Conservation (phyloP, 225 moss, liverwort and hornwort genomes). For the Straminergon stramineum region DNA sequence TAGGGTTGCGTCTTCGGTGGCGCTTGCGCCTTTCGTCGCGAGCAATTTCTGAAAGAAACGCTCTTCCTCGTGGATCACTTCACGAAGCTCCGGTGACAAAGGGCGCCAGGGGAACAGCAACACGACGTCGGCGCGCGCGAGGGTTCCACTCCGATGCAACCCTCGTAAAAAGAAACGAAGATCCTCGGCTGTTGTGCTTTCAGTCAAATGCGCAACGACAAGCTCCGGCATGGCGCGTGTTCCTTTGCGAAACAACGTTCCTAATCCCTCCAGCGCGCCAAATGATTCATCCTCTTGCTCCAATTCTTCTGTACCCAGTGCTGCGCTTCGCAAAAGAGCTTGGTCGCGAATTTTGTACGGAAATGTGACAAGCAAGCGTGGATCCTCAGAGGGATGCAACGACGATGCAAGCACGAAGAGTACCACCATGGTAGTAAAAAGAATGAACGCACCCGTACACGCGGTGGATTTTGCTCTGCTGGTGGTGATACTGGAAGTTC, state of each 20-base stretch:
- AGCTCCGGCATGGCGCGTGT: slow-evolving; percentile 57
- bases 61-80: slow-evolving; percentile 51
- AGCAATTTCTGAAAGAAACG: slow-evolving; percentile 35
- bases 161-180: slow-evolving; percentile 58
- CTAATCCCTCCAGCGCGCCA: slow-evolving; percentile 62
- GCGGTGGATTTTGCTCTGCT: neutral
- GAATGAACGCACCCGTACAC: neutral
- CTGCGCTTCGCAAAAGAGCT: neutral
- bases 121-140: slow-evolving; percentile 68
- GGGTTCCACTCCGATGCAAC: slow-evolving; percentile 69
- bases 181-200: slow-evolving; percentile 38
- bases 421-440: neutral
- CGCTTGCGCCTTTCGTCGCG: neutral
- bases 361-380: slow-evolving; percentile 6
- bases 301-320: neutral
- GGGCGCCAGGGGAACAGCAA: slow-evolving; percentile 51
- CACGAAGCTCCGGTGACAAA: neutral
- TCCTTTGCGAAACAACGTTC: slow-evolving; percentile 43
- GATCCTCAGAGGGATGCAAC: slow-evolving; percentile 17
- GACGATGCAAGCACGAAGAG: slow-evolving; percentile 9
- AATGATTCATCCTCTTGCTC: neutral
- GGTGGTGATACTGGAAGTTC: neutral
- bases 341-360: neutral
- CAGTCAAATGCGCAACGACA: slow-evolving; percentile 55
- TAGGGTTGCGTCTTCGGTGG: neutral